Evolutionary conservation across 352 stramenopile species (phyloP).

Genomic region (Phytophthora foliorum): DNA sequence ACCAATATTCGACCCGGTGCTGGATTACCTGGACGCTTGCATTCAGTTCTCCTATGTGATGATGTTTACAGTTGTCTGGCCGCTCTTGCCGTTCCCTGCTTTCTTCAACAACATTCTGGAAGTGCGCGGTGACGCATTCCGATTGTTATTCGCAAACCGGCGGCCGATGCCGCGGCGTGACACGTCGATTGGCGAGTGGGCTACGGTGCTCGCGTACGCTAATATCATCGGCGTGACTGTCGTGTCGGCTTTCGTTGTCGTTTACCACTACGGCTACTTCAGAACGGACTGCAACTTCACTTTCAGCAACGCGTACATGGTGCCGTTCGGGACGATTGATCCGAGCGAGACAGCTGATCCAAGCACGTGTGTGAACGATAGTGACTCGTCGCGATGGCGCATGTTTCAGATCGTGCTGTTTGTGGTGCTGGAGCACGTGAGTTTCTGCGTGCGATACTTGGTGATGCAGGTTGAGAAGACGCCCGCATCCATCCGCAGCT

Average conservation of each 20-base stretch:
- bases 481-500: constrained; percentile 76
- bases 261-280: constrained; percentile 90
- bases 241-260: constrained; percentile 81
- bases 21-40: constrained; percentile 90
- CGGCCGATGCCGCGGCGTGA: constrained; percentile 86
- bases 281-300: constrained; percentile 79
- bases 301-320: constrained; percentile 75
- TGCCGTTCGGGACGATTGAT: constrained; percentile 77
- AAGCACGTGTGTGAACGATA: constrained; percentile 55
- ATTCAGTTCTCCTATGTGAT: constrained; percentile 93
- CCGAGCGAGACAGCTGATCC: constrained; percentile 40
- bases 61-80: constrained; percentile 93
- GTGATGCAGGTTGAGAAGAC: constrained; percentile 84
- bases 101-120: constrained; percentile 91
- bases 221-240: constrained; percentile 90
- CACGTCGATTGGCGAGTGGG: constrained; percentile 86
- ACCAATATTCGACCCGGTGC: constrained; percentile 82
- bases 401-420: constrained; percentile 89
- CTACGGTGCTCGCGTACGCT: constrained; percentile 84
- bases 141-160: constrained; percentile 81
- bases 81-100: constrained; percentile 86
- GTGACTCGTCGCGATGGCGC: constrained; percentile 52
- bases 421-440: constrained; percentile 83
- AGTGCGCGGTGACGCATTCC: constrained; percentile 86
- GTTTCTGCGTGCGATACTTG: constrained; percentile 87